Percentiles rank a stretch among this genome's conserved stretches.
Evolutionary conservation across 108 stramenopile genomes (phyloP).

Genomic region (Nannochloropsis granulata): DNA sequence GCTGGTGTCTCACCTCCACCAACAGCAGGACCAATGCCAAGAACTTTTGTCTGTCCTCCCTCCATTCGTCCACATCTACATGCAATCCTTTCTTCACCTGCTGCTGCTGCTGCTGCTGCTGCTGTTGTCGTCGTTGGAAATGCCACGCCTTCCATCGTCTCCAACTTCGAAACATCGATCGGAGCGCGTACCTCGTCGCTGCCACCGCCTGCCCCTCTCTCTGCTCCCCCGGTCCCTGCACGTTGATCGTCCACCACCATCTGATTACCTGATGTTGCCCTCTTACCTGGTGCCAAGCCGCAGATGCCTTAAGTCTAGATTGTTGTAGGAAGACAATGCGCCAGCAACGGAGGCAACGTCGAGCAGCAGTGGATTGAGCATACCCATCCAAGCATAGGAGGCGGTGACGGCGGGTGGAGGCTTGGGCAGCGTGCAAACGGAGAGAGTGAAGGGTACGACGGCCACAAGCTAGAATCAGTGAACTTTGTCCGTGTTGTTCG

Average conservation of each 20-base stretch:
- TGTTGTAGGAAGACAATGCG: background rate
- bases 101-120: background rate
- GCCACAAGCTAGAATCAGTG: background rate
- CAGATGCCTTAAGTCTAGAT: background rate
- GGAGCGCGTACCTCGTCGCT: background rate
- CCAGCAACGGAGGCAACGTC: background rate
- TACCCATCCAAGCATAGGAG: background rate
- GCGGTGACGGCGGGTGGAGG: background rate
- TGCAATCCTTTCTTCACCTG: background rate
- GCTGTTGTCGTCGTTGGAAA: background rate
- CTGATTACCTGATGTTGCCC: background rate
- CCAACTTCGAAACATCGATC: background rate
- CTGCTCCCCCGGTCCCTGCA: background rate
- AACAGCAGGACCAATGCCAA: background rate
- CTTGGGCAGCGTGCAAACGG: background rate
- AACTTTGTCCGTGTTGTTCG: background rate
- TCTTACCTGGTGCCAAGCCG: background rate
- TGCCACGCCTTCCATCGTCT: background rate
- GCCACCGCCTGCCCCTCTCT: background rate
- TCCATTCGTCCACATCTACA: background rate
- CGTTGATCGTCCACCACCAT: background rate
- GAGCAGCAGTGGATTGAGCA: background rate
- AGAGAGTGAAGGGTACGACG: background rate
- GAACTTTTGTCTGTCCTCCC: background rate
- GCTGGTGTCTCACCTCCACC: background rate